Evolutionary conservation across 192 early-diverging fungal genomes (phyloP).

Genomic region (Physocladia obscura): DNA sequence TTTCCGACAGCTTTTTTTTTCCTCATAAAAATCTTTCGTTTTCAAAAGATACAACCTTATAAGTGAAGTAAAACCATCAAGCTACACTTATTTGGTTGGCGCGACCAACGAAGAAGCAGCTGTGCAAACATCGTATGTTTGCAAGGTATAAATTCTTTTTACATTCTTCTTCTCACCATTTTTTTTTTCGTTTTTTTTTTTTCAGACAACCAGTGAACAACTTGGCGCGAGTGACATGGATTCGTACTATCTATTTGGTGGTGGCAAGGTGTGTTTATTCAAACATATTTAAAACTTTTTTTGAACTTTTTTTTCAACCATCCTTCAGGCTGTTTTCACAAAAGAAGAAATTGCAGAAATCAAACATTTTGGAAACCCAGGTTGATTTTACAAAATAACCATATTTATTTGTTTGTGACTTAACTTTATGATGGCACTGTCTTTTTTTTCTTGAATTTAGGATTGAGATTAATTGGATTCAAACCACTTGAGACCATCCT

Average conservation of each 20-base stretch:
- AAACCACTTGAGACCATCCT: constrained; percentile 50
- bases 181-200: constrained; percentile 13
- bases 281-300: neutral
- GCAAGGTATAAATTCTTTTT: constrained; percentile 46
- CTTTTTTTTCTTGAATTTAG: constrained; percentile 38
- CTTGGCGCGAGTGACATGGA: constrained; percentile 57
- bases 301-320: neutral
- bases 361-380: constrained; percentile 62
- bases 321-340: constrained; percentile 63
- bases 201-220: constrained; percentile 29
- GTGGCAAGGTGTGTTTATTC: constrained; percentile 47
- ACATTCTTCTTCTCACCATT: neutral
- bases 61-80: constrained; percentile 51
- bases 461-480: constrained; percentile 72
- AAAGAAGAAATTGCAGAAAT: constrained; percentile 67
- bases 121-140: constrained; percentile 59
- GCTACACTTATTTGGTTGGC: constrained; percentile 47
- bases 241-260: constrained; percentile 70
- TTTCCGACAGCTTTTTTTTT: constrained; percentile 2
- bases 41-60: constrained; percentile 54
- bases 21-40: neutral
- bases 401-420: neutral
- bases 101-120: constrained; percentile 56
- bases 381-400: constrained; percentile 31
- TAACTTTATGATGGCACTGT: neutral